Conservation (phyloP, 371 early-diverging fungal genomes). For the Mucor irregularis region DNA sequence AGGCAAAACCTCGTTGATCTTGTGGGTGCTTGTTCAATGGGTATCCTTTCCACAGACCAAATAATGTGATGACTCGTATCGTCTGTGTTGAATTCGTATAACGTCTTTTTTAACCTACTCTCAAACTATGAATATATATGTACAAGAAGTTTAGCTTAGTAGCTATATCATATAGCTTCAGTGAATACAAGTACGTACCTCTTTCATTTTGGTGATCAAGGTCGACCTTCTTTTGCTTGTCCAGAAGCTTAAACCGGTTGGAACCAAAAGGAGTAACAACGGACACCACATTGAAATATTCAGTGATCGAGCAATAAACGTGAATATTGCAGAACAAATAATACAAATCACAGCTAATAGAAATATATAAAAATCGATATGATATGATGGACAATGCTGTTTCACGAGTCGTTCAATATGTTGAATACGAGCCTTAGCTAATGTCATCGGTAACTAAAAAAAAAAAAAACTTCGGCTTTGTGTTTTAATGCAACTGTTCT, state of each 20-base stretch:
- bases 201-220: slow-evolving; percentile 25
- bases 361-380: slow-evolving; percentile 43
- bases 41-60: slow-evolving; percentile 29
- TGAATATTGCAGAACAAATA: slow-evolving; percentile 41
- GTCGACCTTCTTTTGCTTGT: slow-evolving; percentile 37
- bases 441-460: neutral
- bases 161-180: too few relatives aligned
- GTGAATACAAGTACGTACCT: too few relatives aligned
- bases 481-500: too few relatives aligned
- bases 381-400: slow-evolving; percentile 33
- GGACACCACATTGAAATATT: slow-evolving; percentile 52
- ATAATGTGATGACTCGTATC: slow-evolving; percentile 23
- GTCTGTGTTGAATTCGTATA: slow-evolving; percentile 36
- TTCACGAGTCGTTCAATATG: slow-evolving; percentile 25
- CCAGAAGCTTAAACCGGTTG: slow-evolving; percentile 43
- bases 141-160: too few relatives aligned
- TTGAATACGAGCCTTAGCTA: slow-evolving; percentile 24
- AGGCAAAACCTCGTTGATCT: slow-evolving; percentile 29
- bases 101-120: slow-evolving; percentile 28
- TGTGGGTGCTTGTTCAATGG: slow-evolving; percentile 8
- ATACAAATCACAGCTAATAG: slow-evolving; percentile 34
- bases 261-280: slow-evolving; percentile 37
- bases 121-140: slow-evolving; percentile 47
- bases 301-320: slow-evolving; percentile 39
- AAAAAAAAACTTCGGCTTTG: too few relatives aligned